These are phyloP conservation scores for Monosporascus sp. DNA, from an alignment of 2,329 filamentous ascomycete genomes.

Conservation along the genomic window DNA sequence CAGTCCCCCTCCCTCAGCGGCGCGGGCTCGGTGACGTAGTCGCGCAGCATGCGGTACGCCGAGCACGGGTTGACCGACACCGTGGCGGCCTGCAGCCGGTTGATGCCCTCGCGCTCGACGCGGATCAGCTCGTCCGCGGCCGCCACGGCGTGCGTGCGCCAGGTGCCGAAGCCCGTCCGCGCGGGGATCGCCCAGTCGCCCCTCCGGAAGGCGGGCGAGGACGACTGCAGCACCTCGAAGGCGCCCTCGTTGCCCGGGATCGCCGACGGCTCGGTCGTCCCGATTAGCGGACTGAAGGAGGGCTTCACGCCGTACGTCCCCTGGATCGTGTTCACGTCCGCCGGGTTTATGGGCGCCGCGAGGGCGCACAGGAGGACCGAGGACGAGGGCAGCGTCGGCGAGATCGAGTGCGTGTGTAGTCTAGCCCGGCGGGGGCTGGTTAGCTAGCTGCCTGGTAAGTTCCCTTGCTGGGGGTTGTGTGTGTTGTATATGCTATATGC, in stretches of 20 bases:
- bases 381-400: slow-evolving; percentile 59
- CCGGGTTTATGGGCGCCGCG: slow-evolving; percentile 89
- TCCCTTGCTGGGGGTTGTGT: too few species aligned
- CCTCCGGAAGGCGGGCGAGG: slow-evolving; percentile 51
- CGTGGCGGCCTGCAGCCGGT: slow-evolving; percentile 74
- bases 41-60: slow-evolving; percentile 85
- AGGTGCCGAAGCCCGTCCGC: slow-evolving; percentile 79
- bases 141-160: slow-evolving; percentile 83
- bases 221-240: slow-evolving; percentile 75
- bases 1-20: slow-evolving; percentile 67
- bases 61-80: slow-evolving; percentile 91
- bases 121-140: slow-evolving; percentile 28
- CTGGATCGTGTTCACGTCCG: slow-evolving; percentile 97
- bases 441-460: too few species aligned
- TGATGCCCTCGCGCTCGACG: slow-evolving; percentile 61
- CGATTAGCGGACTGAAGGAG: slow-evolving; percentile 67
- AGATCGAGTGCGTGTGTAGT: slow-evolving; percentile 71
- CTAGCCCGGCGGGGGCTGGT: slow-evolving; percentile 26
- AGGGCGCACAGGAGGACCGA: slow-evolving; percentile 78
- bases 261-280: slow-evolving; percentile 69
- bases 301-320: slow-evolving; percentile 90
- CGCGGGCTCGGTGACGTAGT: slow-evolving; percentile 54
- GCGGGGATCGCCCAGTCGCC: slow-evolving; percentile 96
- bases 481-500: too few species aligned
- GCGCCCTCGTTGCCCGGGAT: slow-evolving; percentile 88